Evolutionary conservation across 1,284 basidiomycete genomes (phyloP), one percentile per base, ranked within the genome.

Genomic region (Cutaneotrichosporon curvatum): DNA sequence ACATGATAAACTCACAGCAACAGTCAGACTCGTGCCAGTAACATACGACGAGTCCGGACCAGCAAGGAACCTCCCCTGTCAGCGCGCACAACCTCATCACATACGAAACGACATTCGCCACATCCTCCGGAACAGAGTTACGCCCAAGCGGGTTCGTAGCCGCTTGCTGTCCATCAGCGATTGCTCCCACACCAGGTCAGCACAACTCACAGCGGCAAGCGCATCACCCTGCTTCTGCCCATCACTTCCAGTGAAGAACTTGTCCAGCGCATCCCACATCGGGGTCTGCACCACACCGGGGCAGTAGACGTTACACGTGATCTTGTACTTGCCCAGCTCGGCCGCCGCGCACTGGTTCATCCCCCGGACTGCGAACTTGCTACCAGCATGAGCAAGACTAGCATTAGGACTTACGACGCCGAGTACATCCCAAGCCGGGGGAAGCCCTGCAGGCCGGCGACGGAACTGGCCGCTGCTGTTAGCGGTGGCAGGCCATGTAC

Each of bases 281-380:
- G 69, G 74, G 5, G 65, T 67, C 40, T 65, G 59, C 16, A 73
- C 58, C 11, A 62, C 57, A 19, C 76, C 76, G 1, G 78, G 77
- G 4, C 77, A 75, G 50, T 79, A 79, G 4, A 76, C 73, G 44
- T 78, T 79, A 4, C 76, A 77, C 0, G 75, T 78, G 42, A 79
- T 76, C 2, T 67, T 63, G 47, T 77, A 43, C 36, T 61, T 58
- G 4, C 69, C 73, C 16, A 76, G 55, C 48, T 79, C 76, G 15
- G 59, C 30, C 0, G 75, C 75, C 68, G 49, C 43, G 19, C 37
- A 39, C 46, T 72, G 63, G 34, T 73, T 74, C 44, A 75, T 60
- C 3, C 71, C 69, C 15, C 73, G 58, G 12, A 75, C 71, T 4
- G 73, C 76, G 51, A 75, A 75, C 59, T 76, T 76, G 22, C 71